Evolutionary conservation across 1,139 yeast genomes (phyloP).

Genomic region (Pichia sorboxylosa): DNA sequence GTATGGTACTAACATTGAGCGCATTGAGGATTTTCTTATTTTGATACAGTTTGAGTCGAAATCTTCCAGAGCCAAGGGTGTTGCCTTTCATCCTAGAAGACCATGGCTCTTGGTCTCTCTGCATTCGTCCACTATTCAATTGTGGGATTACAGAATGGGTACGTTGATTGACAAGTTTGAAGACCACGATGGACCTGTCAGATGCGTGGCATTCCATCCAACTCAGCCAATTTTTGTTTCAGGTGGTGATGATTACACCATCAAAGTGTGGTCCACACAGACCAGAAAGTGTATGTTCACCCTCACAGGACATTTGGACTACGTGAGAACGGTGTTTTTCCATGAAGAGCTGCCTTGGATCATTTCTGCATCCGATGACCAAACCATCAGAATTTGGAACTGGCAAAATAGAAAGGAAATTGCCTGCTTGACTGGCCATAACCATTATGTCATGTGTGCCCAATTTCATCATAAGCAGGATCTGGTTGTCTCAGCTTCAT

Average conservation of each 20-base stretch:
- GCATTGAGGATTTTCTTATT: no score
- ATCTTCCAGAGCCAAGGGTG: conserved; percentile 96
- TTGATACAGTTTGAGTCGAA: conserved; percentile 78
- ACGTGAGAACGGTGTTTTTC: conserved; percentile 87
- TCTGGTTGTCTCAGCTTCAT: conserved; percentile 85
- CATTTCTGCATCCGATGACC: conserved; percentile 92
- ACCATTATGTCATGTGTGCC: conserved; percentile 96
- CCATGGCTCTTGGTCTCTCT: conserved; percentile 96
- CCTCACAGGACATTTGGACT: conserved; percentile 87
- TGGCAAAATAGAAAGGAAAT: conserved; percentile 98
- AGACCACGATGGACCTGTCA: conserved; percentile 97
- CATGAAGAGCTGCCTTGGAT: conserved; percentile 98
- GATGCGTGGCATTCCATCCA: conserved; percentile 92
- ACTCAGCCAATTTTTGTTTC: conserved; percentile 95
- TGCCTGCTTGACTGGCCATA: conserved; percentile 95
- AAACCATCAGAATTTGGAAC: conserved; percentile 97
- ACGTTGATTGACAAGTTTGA: conserved; percentile 91
- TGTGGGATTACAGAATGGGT: conserved; percentile 99
- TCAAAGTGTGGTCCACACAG: conserved; percentile 92
- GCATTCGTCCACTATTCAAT: conserved; percentile 88
- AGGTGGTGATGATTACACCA: conserved; percentile 93
- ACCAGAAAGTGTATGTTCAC: conserved; percentile 88
- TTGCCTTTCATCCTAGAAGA: conserved; percentile 91
- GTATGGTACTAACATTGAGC: no score
- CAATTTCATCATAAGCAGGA: conserved; percentile 96